phyloP scores from a whole-genome alignment of 2,329 filamentous ascomycete genomes.

The Fusarium fracticaudum region DNA sequence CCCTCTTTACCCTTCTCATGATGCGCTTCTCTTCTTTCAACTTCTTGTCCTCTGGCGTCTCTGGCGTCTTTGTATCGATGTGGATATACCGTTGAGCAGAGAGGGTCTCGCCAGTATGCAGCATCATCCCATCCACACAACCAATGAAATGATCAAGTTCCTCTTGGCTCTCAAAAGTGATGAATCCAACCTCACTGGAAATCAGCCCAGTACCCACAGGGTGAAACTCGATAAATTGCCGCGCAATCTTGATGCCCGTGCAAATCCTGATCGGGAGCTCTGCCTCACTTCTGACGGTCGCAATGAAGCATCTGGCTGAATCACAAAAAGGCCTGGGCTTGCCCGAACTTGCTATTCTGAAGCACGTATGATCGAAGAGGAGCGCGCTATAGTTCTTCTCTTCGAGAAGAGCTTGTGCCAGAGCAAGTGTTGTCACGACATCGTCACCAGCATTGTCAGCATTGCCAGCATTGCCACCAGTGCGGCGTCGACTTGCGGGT shows the following conservation, averaged over 20 bases:
- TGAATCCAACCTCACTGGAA: not conserved
- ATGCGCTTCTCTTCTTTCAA: not conserved
- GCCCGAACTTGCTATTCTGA: fast-evolving
- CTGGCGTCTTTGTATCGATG: not conserved
- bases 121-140: not conserved
- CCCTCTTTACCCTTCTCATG: not conserved
- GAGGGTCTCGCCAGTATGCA: conserved; percentile 1
- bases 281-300: not conserved
- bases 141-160: not conserved
- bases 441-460: conserved; percentile 31
- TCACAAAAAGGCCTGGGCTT: not conserved
- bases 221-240: not conserved
- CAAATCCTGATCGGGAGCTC: conserved; percentile 4
- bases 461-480: not conserved
- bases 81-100: not conserved
- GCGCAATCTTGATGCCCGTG: conserved; percentile 7
- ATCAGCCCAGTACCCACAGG: not conserved
- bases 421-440: conserved; percentile 15
- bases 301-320: not conserved
- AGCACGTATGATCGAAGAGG: not conserved
- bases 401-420: conserved; percentile 1
- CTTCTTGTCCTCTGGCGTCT: not conserved
- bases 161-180: conserved; percentile 8
- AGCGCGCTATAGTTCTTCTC: not conserved
- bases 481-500: not conserved